Evolutionary conservation across 768 basidiomycete genomes (phyloP).

Genomic region (Mycena kentingensis): DNA sequence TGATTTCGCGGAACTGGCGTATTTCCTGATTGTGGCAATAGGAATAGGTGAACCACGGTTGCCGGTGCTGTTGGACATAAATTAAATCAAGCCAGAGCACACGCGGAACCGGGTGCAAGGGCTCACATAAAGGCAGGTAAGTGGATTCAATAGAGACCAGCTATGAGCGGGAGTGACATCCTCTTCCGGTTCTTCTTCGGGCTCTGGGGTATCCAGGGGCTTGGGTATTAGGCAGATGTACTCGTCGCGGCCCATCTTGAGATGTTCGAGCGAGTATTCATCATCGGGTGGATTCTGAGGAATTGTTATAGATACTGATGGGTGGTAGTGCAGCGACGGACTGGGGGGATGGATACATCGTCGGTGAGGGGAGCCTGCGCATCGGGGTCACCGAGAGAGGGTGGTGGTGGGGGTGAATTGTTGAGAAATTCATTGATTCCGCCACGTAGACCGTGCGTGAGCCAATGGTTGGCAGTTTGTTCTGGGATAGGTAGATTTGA

Average conservation of each 20-base stretch:
- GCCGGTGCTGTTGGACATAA: conserved; percentile 60
- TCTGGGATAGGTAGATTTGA: conserved; percentile 75
- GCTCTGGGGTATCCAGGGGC: conserved; percentile 46
- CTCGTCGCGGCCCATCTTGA: conserved; percentile 72
- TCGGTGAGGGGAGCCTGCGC: conserved; percentile 36
- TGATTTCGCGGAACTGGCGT: conserved; percentile 90
- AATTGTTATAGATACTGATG: conserved; percentile 9
- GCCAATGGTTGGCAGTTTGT: conserved; percentile 75
- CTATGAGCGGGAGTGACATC: conserved; percentile 71
- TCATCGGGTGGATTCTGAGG: conserved; percentile 27
- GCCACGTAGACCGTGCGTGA: conserved; percentile 67
- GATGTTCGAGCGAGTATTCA: conserved; percentile 64
- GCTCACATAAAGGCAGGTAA: conserved; percentile 84
- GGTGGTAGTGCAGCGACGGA: conserved; percentile 27
- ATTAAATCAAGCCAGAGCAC: conserved; percentile 31
- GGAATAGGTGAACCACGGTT: conserved; percentile 97
- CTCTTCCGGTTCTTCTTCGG: conserved; percentile 56
- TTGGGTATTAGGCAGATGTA: conserved; percentile 83
- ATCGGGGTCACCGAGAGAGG: conserved; percentile 54
- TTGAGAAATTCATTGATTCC: conserved; percentile 79
- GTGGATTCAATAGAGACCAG: conserved; percentile 81
- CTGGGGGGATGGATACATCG: conserved; percentile 24
- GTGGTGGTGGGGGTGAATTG: conserved; percentile 41
- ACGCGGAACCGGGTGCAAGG: conserved; percentile 31
- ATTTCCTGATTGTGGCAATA: conserved; percentile 96